A percentile compares a stretch with the other conserved stretches of the same genome.
Conservation (phyloP, 768 basidiomycete species). For the Naematelia encephala region DNA sequence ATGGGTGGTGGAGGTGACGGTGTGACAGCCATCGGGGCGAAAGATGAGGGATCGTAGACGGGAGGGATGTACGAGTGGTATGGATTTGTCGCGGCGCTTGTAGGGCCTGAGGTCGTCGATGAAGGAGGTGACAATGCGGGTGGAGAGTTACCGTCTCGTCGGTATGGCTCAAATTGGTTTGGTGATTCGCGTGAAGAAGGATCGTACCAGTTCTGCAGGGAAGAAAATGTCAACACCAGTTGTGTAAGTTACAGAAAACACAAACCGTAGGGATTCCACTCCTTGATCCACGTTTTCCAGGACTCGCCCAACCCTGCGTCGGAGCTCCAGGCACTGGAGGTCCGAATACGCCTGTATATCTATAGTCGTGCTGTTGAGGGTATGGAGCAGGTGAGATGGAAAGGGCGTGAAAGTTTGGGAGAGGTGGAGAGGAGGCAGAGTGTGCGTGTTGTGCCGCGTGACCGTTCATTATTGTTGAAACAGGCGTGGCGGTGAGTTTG, state of each 20-base stretch:
- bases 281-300: conserved; percentile 29
- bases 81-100: conserved; percentile 26
- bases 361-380: conserved; percentile 17
- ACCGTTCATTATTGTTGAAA: conserved; percentile 12
- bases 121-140: conserved; percentile 43
- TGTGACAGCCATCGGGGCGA: conserved; percentile 31
- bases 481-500: not conserved
- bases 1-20: conserved; percentile 32
- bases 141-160: conserved; percentile 29
- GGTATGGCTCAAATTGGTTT: conserved; percentile 32
- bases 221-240: not conserved
- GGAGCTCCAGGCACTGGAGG: conserved; percentile 24
- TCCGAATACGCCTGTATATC: conserved; percentile 44
- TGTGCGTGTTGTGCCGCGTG: not conserved
- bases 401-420: conserved; percentile 38
- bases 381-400: conserved; percentile 31
- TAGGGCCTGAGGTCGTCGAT: conserved; percentile 40
- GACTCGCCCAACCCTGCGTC: conserved; percentile 24
- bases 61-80: conserved; percentile 13
- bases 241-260: not conserved
- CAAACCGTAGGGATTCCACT: conserved; percentile 31
- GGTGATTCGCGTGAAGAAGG: conserved; percentile 36
- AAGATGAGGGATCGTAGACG: conserved; percentile 15
- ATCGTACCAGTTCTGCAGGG: conserved; percentile 39
- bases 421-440: conserved; percentile 31